phyloP scores from a whole-genome alignment of 2,329 filamentous ascomycete genomes.

The Colletotrichum spaethianum region DNA sequence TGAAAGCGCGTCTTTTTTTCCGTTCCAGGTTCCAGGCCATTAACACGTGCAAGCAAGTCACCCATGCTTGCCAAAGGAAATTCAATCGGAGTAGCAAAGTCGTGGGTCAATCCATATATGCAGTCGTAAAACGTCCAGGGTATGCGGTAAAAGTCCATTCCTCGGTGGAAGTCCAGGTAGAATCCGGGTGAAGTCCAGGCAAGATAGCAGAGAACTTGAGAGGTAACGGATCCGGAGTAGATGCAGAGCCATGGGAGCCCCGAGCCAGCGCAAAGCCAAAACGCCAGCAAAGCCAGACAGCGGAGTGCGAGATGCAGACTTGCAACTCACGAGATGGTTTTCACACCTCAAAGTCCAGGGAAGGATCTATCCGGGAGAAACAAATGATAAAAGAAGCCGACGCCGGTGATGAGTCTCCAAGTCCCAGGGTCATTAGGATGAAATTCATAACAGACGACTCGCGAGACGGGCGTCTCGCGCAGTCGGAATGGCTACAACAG shows the following conservation, averaged over 20 bases:
- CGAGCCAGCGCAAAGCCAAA: constrained; percentile 25
- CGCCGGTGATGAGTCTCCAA: constrained; percentile 42
- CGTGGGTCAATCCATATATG: constrained; percentile 43
- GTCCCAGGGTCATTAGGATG: constrained; percentile 40
- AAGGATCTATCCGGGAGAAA: constrained; percentile 39
- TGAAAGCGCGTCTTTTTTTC: constrained; percentile 36
- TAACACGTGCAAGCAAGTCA: constrained; percentile 37
- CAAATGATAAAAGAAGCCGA: constrained; percentile 41
- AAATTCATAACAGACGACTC: constrained; percentile 39
- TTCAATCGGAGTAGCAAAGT: constrained; percentile 39
- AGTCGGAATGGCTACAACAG: constrained; percentile 32
- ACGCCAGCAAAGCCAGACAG: constrained; percentile 37
- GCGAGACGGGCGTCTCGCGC: constrained; percentile 41
- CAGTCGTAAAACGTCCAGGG: constrained; percentile 42
- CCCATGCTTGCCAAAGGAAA: constrained; percentile 30
- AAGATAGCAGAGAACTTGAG: constrained; percentile 20
- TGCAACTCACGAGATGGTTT: constrained; percentile 37
- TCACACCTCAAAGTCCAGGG: constrained; percentile 34
- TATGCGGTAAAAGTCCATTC: constrained; percentile 36
- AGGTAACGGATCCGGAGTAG: constrained; percentile 13
- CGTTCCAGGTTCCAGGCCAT: constrained; percentile 36
- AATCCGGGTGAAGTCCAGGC: constrained; percentile 19
- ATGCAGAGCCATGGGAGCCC: constrained; percentile 25
- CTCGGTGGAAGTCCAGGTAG: constrained; percentile 26
- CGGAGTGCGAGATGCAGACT: constrained; percentile 42